Base-by-base conservation (phyloP, 2,329 filamentous ascomycete genomes). In the Plectosphaerella cucumerina region DNA sequence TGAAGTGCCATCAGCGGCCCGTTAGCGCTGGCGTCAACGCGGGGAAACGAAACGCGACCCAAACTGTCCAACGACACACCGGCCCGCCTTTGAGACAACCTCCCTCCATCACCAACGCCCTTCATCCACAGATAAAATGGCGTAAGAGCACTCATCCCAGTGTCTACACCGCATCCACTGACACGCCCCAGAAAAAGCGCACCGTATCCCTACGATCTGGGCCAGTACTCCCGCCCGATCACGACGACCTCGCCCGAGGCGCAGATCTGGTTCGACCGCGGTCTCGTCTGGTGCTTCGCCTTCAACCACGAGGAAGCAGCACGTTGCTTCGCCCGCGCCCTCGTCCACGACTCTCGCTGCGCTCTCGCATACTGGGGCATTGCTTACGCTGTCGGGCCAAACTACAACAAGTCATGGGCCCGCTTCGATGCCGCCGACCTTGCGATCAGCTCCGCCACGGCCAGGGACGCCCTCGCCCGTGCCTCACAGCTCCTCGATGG, bases 321-420 rank as follows among this genome's bases (percentile, higher is more conserved):
- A 4, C 69, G 68, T 37, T 89, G 86, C 66, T 89, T 89, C 59
- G 70, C 82, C 58, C 69, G 71, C 9, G 84, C 82, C n/a, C 75
- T 82, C 33, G 63, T 65, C 1, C 62, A 71, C 44, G 86, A 89
- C 54, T 54, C 68, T 0, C 55, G 64, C 2, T 87, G 81, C 51
- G 75, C 78, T 23, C 82, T 89, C 72, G 84, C 82, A 3, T 78
- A 86, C 59, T 89, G 86, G 85, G 86, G 86, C 0, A 67, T 87
- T 5, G 84, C 88, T 0, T 91, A 87, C 62, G 74, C 85, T 1
- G 69, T 88, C 0, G 89, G 88, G 0, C 88, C 89, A 4, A 91
- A 93, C 61, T 85, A 84, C 65, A 81, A 92, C 70, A 90, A 91
- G 60, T 83, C 87, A 0, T 91, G 89, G 89, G 78, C 82, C 23